phyloP scores from a whole-genome alignment of 768 basidiomycete genomes.

The Rubroboletus satanas region DNA sequence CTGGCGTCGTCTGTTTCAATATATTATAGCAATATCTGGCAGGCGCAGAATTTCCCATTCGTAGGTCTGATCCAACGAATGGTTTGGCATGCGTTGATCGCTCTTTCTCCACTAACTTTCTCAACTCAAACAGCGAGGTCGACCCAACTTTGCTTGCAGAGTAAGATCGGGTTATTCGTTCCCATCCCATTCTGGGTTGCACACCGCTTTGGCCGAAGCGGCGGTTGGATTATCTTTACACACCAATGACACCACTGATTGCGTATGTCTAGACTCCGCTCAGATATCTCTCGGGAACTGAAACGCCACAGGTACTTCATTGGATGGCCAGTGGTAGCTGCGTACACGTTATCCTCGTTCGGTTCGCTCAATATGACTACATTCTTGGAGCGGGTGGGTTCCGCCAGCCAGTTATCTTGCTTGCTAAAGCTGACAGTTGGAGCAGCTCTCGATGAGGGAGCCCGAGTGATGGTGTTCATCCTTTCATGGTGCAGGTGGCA shows the following conservation, averaged over 20 bases:
- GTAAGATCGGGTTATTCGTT: constrained; percentile 35
- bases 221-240: constrained; percentile 31
- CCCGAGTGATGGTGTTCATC: constrained; percentile 54
- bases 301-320: constrained; percentile 34
- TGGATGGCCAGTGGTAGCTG: constrained; percentile 42
- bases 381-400: constrained; percentile 53
- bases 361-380: constrained; percentile 68
- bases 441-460: constrained; percentile 36
- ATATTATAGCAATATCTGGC: constrained; percentile 52
- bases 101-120: constrained; percentile 33
- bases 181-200: constrained; percentile 42
- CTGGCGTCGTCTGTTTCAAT: constrained; percentile 34
- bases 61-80: constrained; percentile 33
- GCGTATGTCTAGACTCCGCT: constrained; percentile 12
- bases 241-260: constrained; percentile 23
- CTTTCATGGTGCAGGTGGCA: constrained; percentile 44
- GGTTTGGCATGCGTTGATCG: background rate
- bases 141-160: constrained; percentile 45
- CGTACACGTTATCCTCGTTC: constrained; percentile 54
- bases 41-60: constrained; percentile 59
- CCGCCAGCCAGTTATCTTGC: background rate
- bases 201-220: constrained; percentile 36
- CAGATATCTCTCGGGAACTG: background rate
- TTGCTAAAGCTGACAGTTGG: background rate
- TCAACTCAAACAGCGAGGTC: constrained; percentile 47